Conservation (phyloP, 495 filamentous ascomycete genomes). For the Apiosordaria backusii region DNA sequence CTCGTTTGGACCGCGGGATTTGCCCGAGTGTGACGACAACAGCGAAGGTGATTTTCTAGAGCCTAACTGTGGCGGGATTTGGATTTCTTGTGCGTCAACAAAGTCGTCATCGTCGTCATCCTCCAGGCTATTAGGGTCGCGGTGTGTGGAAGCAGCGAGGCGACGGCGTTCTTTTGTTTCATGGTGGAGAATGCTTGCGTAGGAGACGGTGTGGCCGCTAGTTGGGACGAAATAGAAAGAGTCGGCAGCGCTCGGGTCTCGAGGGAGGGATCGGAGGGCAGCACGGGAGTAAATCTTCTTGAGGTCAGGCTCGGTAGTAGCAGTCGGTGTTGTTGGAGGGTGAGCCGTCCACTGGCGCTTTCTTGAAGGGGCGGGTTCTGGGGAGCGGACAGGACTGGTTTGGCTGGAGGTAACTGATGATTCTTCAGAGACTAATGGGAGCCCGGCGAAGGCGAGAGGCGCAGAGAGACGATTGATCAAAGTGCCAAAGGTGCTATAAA, state of each 20-base stretch:
- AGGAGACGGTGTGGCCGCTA: slow-evolving; percentile 81
- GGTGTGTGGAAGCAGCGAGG: slow-evolving; percentile 37
- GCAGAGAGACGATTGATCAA: slow-evolving; percentile 81
- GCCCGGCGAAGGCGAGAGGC: slow-evolving; percentile 84
- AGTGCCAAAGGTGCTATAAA: slow-evolving; percentile 83
- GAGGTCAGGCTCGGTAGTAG: slow-evolving; percentile 63
- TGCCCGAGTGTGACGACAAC: slow-evolving; percentile 28
- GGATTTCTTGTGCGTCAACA: slow-evolving; percentile 77
- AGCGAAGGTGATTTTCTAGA: slow-evolving; percentile 6
- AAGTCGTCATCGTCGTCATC: slow-evolving; percentile 68
- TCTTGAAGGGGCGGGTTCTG: slow-evolving; percentile 29
- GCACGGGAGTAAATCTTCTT: slow-evolving; percentile 73
- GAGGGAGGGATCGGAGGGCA: slow-evolving; percentile 63
- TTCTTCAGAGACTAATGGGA: slow-evolving; percentile 67
- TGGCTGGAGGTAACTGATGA: slow-evolving; percentile 19
- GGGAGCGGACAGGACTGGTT: slow-evolving; percentile 27
- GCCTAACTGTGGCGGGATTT: slow-evolving; percentile 25
- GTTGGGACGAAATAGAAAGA: slow-evolving; percentile 95
- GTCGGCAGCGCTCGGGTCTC: slow-evolving; percentile 46
- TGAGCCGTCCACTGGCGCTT: slow-evolving; percentile 38
- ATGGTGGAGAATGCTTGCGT: slow-evolving; percentile 78
- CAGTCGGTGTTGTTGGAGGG: slow-evolving; percentile 25
- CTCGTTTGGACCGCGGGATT: slow-evolving; percentile 17
- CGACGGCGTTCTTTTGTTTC: slow-evolving; percentile 62
- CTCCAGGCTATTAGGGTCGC: slow-evolving; percentile 32